Conservation (phyloP, 345 rosid species). For the Euphorbia lathyris region DNA sequence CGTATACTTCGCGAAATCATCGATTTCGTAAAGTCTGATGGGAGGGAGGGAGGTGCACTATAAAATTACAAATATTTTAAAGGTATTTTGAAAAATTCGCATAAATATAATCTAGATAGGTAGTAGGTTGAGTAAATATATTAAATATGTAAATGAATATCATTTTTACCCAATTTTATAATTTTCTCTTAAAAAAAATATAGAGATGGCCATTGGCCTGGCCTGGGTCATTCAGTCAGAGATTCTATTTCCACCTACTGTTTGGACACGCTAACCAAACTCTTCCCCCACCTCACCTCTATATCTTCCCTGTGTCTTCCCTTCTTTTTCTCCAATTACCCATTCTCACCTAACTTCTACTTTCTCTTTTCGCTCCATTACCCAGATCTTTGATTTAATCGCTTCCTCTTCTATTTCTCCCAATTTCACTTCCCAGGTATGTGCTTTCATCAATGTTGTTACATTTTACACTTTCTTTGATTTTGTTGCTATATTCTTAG, state of each 20-base stretch:
- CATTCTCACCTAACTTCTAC: background rate
- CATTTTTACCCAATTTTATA: too few relatives aligned
- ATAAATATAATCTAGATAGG: too few relatives aligned
- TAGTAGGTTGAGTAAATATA: too few relatives aligned
- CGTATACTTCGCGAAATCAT: too few relatives aligned
- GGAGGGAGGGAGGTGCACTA: too few relatives aligned
- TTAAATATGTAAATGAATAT: too few relatives aligned
- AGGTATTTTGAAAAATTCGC: too few relatives aligned
- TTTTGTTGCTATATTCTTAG: constrained; percentile 1
- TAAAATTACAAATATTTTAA: too few relatives aligned
- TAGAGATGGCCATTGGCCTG: too few relatives aligned
- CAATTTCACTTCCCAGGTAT: constrained; percentile 19
- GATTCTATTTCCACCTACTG: background rate
- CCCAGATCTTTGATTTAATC: constrained; percentile 29
- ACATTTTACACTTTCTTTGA: background rate
- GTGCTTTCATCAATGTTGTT: background rate
- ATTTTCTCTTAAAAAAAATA: too few relatives aligned
- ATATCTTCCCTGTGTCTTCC: background rate
- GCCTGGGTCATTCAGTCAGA: background rate
- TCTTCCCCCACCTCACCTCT: background rate
- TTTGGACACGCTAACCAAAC: background rate
- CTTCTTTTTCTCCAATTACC: background rate
- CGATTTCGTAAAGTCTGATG: too few relatives aligned
- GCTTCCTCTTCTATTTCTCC: background rate
- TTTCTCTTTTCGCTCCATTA: background rate